Conservation (phyloP, 495 filamentous ascomycete genomes). For the Penicillium dipodomyicola region DNA sequence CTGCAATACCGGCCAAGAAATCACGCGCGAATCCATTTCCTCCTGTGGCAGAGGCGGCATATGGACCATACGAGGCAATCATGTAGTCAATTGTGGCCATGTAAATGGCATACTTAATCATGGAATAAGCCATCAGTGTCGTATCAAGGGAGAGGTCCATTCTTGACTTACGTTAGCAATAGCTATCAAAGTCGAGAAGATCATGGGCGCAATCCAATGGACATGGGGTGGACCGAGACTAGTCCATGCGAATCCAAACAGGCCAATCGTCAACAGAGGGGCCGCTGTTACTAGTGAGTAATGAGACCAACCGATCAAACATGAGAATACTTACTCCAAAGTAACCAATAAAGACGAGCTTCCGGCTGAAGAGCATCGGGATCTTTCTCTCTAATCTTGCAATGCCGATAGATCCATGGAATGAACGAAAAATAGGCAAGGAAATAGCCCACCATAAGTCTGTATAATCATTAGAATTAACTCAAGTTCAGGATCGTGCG, state of each 20-base stretch:
- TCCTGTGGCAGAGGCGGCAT: constrained; percentile 74
- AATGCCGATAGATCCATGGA: constrained; percentile 59
- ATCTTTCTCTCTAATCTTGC: constrained; percentile 38
- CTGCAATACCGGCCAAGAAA: constrained; percentile 47
- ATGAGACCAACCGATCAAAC: neutral
- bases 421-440: constrained; percentile 64
- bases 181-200: constrained; percentile 59
- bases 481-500: neutral
- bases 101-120: constrained; percentile 57
- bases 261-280: constrained; percentile 62
- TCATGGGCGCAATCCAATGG: constrained; percentile 63
- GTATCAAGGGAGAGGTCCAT: neutral
- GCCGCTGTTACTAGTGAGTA: constrained; percentile 40
- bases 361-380: constrained; percentile 56
- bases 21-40: constrained; percentile 59
- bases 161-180: constrained; percentile 52
- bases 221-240: constrained; percentile 57
- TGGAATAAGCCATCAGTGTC: neutral
- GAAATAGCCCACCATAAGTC: constrained; percentile 63
- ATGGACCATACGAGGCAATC: constrained; percentile 75
- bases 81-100: constrained; percentile 87
- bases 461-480: neutral
- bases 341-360: constrained; percentile 54
- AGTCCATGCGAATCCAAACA: constrained; percentile 69
- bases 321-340: constrained; percentile 35